Conservation (phyloP, 2,329 filamentous ascomycete genomes). For the Penicillium brevicompactum region DNA sequence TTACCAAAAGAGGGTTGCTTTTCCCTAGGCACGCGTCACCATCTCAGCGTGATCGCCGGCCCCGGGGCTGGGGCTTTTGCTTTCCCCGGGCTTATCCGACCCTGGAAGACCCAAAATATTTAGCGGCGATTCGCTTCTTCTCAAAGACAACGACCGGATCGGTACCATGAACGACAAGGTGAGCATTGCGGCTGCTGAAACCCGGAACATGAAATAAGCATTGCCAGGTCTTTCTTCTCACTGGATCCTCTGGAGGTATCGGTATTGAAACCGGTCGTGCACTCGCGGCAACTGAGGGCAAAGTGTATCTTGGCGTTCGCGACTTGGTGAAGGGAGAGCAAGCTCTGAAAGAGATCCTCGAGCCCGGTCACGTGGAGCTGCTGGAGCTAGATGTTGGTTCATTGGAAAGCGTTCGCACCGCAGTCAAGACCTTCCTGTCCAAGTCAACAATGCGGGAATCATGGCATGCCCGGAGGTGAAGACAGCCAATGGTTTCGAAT, state of each 20-base stretch:
- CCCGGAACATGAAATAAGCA: too few species aligned
- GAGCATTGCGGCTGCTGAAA: conserved; percentile 13
- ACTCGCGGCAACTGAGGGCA: conserved; percentile 49
- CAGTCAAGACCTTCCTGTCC: conserved; percentile 34
- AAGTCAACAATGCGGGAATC: conserved; percentile 33
- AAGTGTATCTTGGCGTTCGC: conserved; percentile 48
- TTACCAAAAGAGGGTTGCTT: too few species aligned
- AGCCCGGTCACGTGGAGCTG: conserved; percentile 35
- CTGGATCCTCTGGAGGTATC: conserved; percentile 48
- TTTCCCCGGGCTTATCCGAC: too few species aligned
- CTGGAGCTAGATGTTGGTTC: conserved; percentile 35
- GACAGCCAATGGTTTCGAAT: conserved; percentile 33
- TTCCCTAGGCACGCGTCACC: too few species aligned
- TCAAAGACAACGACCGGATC: conserved; percentile 20
- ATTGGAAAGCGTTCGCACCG: conserved; percentile 37
- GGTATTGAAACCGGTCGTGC: conserved; percentile 50
- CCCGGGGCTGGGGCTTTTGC: too few species aligned
- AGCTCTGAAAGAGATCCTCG: conserved; percentile 33
- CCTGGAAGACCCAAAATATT: too few species aligned
- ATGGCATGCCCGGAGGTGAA: conserved; percentile 15
- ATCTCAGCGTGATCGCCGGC: too few species aligned
- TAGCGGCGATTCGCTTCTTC: conserved; percentile 1
- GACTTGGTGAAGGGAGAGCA: conserved; percentile 44
- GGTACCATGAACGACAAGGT: conserved; percentile 13
- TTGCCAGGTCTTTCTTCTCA: conserved; percentile 42